A percentile compares a stretch with the other conserved stretches of the same genome.
phyloP scores from a whole-genome alignment of 2,329 filamentous ascomycete genomes.

The Fusarium sp. region DNA sequence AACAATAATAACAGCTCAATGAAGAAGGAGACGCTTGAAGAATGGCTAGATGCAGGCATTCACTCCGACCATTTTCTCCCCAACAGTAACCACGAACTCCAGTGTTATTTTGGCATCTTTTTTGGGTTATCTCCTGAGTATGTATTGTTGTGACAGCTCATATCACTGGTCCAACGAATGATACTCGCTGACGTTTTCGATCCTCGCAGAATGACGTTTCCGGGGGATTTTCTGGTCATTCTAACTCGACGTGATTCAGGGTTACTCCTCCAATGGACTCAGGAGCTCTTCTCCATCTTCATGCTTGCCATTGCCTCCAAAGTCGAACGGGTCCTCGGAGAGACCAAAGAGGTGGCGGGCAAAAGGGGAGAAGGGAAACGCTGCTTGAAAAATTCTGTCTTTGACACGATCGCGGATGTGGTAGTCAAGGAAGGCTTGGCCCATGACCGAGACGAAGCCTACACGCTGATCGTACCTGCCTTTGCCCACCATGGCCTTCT shows the following conservation, averaged over 20 bases:
- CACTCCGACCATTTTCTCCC: rapidly evolving
- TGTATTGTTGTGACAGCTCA: too few species aligned
- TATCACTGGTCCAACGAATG: too few species aligned
- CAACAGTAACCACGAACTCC: too few species aligned
- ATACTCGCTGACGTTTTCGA: too few species aligned
- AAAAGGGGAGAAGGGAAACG: background rate
- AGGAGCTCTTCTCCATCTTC: background rate
- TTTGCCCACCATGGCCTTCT: background rate
- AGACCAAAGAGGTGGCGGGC: background rate
- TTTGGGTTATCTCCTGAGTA: too few species aligned
- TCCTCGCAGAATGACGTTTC: too few species aligned
- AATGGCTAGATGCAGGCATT: too few species aligned
- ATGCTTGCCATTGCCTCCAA: background rate
- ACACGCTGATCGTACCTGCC: background rate
- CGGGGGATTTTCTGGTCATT: background rate
- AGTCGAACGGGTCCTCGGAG: background rate
- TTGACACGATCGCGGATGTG: background rate
- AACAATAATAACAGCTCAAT: too few species aligned
- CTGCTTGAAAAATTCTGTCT: background rate
- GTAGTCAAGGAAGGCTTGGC: background rate
- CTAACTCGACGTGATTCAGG: background rate
- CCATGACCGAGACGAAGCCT: background rate
- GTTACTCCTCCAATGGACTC: background rate
- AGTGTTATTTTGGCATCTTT: too few species aligned
- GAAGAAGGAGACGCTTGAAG: too few species aligned